These are phyloP conservation scores for Phoma sp. DNA, from an alignment of 2,329 filamentous ascomycete genomes.

Conservation along the genomic window DNA sequence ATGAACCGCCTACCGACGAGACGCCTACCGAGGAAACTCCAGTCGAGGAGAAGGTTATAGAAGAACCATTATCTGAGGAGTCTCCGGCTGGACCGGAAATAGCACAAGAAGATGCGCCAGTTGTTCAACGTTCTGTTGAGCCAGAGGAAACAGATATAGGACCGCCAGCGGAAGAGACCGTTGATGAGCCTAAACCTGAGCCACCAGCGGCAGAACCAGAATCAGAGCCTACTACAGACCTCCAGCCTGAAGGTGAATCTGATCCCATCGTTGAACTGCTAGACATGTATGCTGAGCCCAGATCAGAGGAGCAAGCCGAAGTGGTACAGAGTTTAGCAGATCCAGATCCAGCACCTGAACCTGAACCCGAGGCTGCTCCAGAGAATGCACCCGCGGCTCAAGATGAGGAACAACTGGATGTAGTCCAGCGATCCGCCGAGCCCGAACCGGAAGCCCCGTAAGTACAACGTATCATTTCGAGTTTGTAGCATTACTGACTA, in stretches of 20 bases:
- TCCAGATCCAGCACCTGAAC: slow-evolving; percentile 4
- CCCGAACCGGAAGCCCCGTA: slow-evolving; percentile 3
- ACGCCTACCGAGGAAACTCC: neutral
- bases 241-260: slow-evolving; percentile 11
- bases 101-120: neutral
- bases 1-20: neutral
- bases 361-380: neutral
- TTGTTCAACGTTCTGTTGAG: neutral
- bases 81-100: neutral
- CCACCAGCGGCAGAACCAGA: neutral
- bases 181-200: neutral
- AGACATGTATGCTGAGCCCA: slow-evolving; percentile 9
- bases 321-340: slow-evolving; percentile 4
- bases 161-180: slow-evolving; percentile 4
- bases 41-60: neutral
- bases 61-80: neutral
- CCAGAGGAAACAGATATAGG: neutral
- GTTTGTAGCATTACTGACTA: neutral
- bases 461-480: neutral
- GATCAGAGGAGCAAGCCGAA: slow-evolving; percentile 10
- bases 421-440: slow-evolving; percentile 7
- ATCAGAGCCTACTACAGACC: slow-evolving; percentile 4
- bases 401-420: slow-evolving; percentile 3
- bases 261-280: neutral
- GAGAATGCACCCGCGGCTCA: neutral